Base-by-base conservation (phyloP, 106 monocot species). In the Allium cepa region DNA sequence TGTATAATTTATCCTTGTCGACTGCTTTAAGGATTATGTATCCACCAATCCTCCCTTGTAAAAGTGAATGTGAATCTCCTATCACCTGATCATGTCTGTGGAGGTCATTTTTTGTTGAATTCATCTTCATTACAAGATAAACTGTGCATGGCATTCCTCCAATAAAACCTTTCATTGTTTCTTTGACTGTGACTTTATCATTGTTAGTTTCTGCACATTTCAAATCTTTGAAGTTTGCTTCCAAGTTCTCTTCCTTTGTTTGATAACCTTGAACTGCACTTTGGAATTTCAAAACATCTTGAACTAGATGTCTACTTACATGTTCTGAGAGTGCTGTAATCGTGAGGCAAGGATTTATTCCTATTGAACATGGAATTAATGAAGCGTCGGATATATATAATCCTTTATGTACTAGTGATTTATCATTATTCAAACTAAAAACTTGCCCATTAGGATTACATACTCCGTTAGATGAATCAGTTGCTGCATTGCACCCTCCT, bases 71-170 rank as follows among this genome's bases (percentile, higher is more conserved):
- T 17, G 63, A 3, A 56, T 50, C 17, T 71, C 26, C 57, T 7
- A 26, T 55, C 36, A 15, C 14, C 15, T 9, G 63, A 70, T 49
- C 49, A n/a, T 75, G 18, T 50, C 45, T 7, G 4, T 10, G 11
- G 59, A 11, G 26, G 49, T 53, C 36, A 59, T 51, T 18, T 26
- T 53, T 9, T 9, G 18, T 27, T 8, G 5, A 67, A 56, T 71
- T 67, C 71, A 80, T 65, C 47, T 71, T 75, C 60, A 80, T 45
- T 18, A 67, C 66, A 51, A 80, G 60, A 67, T 80, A 56, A 8
- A 59, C 71, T 64, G 71, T 71, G 66, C 80, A 80, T 15, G 75
- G 80, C 80, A 80, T 80, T 56, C 80, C 80, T 10, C 53, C 80
- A n/a, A 80, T 69, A 51, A 73, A 63, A 49, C 80, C 80, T 71